Base-by-base conservation (phyloP, 768 basidiomycete genomes). In the Suillus brevipes region DNA sequence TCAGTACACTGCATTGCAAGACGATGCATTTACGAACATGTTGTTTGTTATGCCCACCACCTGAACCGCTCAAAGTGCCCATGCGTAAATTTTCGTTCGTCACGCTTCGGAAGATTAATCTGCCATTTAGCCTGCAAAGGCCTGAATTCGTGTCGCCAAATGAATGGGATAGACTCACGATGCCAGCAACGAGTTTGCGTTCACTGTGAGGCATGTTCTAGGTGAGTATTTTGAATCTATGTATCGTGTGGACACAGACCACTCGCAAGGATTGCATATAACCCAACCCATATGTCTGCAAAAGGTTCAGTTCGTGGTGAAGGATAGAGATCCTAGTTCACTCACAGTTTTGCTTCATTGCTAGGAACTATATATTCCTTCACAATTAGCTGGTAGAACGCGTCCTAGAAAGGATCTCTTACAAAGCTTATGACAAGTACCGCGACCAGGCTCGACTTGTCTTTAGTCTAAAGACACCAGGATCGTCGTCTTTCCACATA, bases 231-330 rank as follows among this genome's bases (percentile, higher is more conserved):
- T 23, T 13, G 34, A 36, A 13, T 20, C 36, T 56, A 13, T 56
- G n/a, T n/a, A 14, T 23, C 23, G 12, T 23, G 6, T 6, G 20
- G 20, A n/a, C 55, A 56, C 55, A 37, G 18, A 50, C 49, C 25
- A 13, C 23, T 50, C 25, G 49, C 49, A 25, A 50, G 49, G 31
- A 52, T 50, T 23, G 61, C 34, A 16, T 61, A 61, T 36, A 61
- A 14, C 6, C 61, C 61, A 45, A 61, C 38, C 61, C 61, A 61
- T 23, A 61, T 52, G 13, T 37, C 61, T 61, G 36, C 5, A 16
- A 34, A 36, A 8, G 2, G 8, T 36, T 36, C 20, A 55, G 12
- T 34, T 55, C 34, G 34, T n/a, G 53, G 31, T 6, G 18, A 55
- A 55, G 53, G 31, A 55, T 20, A n/a, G 34, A 50, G 5, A 36